phyloP scores from a whole-genome alignment of 805 yeast species.

The Yarrowia bubula region DNA sequence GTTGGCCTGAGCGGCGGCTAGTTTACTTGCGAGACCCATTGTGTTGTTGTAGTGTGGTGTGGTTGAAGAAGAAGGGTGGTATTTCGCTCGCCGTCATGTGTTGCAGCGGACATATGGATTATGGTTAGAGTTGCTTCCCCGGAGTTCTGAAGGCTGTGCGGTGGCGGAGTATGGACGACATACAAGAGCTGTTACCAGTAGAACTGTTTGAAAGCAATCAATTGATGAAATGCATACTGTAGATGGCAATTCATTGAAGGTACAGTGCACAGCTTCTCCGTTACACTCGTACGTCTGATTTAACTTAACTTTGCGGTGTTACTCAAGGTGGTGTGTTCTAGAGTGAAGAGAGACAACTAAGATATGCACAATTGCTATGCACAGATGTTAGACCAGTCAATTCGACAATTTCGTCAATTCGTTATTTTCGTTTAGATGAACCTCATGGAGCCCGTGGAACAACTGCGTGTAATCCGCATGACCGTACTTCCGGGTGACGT shows the following conservation, averaged over 20 bases:
- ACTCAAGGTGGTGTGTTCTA: neutral
- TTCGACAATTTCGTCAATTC: neutral
- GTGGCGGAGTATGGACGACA: too few relatives aligned
- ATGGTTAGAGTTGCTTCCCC: slow-evolving; percentile 24
- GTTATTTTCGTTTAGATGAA: too few relatives aligned
- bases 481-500: neutral
- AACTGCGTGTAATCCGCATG: neutral
- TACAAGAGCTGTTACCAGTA: too few relatives aligned
- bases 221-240: too few relatives aligned
- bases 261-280: too few relatives aligned
- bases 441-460: too few relatives aligned
- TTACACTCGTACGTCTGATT: neutral
- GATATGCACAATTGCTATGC: too few relatives aligned
- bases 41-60: neutral
- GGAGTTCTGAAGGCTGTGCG: slow-evolving; percentile 14
- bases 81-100: neutral
- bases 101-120: neutral
- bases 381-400: too few relatives aligned
- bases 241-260: too few relatives aligned
- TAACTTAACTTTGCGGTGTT: slow-evolving; percentile 16
- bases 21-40: slow-evolving; percentile 38
- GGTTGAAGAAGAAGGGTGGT: neutral
- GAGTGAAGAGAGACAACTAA: neutral
- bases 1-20: slow-evolving; percentile 31
- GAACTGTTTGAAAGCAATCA: too few relatives aligned